Base-by-base conservation (phyloP, 2,329 filamentous ascomycete genomes). In the Dothideomycetes sp. region DNA sequence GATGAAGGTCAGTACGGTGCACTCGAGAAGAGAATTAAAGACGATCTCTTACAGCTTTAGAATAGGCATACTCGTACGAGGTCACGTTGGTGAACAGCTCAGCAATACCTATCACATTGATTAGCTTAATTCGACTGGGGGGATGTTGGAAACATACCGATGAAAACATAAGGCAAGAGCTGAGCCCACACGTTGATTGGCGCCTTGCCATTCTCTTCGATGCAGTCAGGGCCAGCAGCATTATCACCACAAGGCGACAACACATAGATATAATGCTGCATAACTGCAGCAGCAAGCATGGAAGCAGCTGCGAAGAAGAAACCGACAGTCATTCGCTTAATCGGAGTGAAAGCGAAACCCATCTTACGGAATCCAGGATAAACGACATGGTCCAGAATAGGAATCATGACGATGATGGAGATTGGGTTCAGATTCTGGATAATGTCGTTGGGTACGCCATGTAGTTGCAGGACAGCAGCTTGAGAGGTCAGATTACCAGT, bases 201-300 rank as follows among this genome's bases (percentile, higher is more conserved):
- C 5, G 37, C 37, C 22, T 40, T 40, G 10, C 37, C 37, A 40
- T 25, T 19, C 17, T 32, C 37, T n/a, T 40, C 22, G 9, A 40
- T 40, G 13, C 30, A 41, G 24, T 41, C 38, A 3, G 30, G 31
- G 8, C 29, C 38, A 2, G 17, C 18, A 13, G 30, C 38, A 5
- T 45, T 27, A 13, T 60, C 59, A 53, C 65, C 73, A 52, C 71
- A 74, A 3, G 70, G 71, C 0, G 60, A 59, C 2, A 64, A 53
- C n/a, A 54, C 53, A 60, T 77, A 77, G 55, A 78, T 76, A 49
- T 64, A 61, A 47, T 70, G 62, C 51, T 78, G 74, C 3, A 76
- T 64, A 32, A 71, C 62, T 20, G 70, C 69, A 27, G 73, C 70
- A 53, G 73, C 73, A 25, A 62, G 47, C 67, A 75, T 72, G 36